These are phyloP conservation scores for Amphirosellinia nigrospora DNA, from an alignment of 495 filamentous ascomycete species.

Conservation along the genomic window DNA sequence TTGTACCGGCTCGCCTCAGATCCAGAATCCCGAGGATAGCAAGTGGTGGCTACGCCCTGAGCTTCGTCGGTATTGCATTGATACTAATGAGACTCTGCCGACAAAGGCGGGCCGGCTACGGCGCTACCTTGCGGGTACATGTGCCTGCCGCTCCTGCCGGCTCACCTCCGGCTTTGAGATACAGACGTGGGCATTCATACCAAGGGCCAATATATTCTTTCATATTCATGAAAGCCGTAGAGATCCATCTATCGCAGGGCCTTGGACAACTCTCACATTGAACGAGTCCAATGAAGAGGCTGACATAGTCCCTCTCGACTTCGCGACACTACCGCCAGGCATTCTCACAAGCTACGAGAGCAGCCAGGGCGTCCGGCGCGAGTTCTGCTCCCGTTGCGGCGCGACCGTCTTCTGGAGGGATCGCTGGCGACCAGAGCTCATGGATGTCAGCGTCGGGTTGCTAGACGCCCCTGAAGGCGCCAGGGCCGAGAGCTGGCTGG, in stretches of 20 bases:
- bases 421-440: slow-evolving; percentile 58
- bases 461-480: slow-evolving; percentile 59
- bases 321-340: not conserved
- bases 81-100: no score
- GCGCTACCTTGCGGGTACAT: slow-evolving; percentile 70
- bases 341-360: slow-evolving; percentile 45
- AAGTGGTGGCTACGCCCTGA: slow-evolving; percentile 46
- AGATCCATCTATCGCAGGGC: no score
- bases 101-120: slow-evolving; percentile 34
- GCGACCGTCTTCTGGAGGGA: slow-evolving; percentile 73
- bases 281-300: slow-evolving; percentile 8
- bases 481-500: slow-evolving; percentile 63
- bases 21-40: slow-evolving; percentile 38
- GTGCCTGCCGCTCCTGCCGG: slow-evolving; percentile 68
- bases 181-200: slow-evolving; percentile 72
- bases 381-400: slow-evolving; percentile 69
- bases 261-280: not conserved
- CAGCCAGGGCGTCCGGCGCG: slow-evolving; percentile 59
- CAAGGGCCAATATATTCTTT: slow-evolving; percentile 64
- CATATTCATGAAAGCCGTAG: not conserved
- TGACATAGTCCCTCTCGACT: slow-evolving; percentile 26
- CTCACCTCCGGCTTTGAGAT: slow-evolving; percentile 68
- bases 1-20: slow-evolving; percentile 47
- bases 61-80: slow-evolving; percentile 35
- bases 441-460: slow-evolving; percentile 71